Evolutionary conservation across 305 asterid genomes (phyloP), one percentile per base, ranked within the genome.

Genomic region (Lippia alba): DNA sequence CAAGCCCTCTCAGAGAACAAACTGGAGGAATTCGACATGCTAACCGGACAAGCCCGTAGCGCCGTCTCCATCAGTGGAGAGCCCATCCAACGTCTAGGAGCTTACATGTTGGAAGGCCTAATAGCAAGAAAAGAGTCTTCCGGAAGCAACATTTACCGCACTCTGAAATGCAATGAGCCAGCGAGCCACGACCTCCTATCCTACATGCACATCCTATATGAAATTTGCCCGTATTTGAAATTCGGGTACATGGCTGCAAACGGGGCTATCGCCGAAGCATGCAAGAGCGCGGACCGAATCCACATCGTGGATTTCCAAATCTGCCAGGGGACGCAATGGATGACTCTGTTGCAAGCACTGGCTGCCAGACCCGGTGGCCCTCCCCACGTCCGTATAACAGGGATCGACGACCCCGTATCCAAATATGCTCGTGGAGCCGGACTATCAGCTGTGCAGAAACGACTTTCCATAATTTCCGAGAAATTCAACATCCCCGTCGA

Each of bases 191-290:
- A 87, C 67, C 74, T 91, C 48, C 87, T 91, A 15, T 82, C 91
- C 19, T 89, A 86, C 74, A 89, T 89, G 96, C 96, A 85, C 73
- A 86, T 87, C 56, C 85, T 89, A 8, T 87, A 91, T 19, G 96
- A 89, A 81, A 76, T 87, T 36, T 89, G 97, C 16, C 97, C 96
- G 10, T 92, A 89, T 74, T 56, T 92, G 69, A 92, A 92, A 40
- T 92, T 90, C 24, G 96, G 96, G 6, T 90, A 92, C 53, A 87
- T 92, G 96, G 96, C 96, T 18, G 96, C 96, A 4, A 92, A 88
- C 32, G 96, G 96, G 5, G 97, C 96, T 8, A 92, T 92, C 45
- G 96, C 96, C 0, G 96, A 92, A 51, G 94, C 94, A 3, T 87
- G 91, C 61, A 86, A 85, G 65, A 77, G 76, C 18, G 97, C 83